Evolutionary conservation across 495 filamentous ascomycete species (phyloP).

Genomic region (Xylaria acuta): DNA sequence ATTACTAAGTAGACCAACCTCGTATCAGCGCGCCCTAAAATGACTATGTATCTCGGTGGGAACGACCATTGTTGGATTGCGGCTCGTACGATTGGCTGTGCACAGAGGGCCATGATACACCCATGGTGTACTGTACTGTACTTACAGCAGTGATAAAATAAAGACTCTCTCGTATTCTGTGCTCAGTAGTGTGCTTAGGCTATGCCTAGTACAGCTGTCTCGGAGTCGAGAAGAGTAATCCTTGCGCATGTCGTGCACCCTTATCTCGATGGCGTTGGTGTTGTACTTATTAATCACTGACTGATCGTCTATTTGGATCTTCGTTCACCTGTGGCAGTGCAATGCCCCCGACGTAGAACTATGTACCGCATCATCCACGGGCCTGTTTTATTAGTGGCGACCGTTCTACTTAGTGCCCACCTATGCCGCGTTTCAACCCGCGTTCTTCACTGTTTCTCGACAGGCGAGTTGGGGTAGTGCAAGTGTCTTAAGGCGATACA

Average conservation of each 20-base stretch:
- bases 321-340: slow-evolving; percentile 3
- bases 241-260: neutral
- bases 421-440: neutral
- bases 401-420: neutral
- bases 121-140: neutral
- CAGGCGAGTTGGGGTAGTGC: neutral
- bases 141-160: neutral
- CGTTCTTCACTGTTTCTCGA: neutral
- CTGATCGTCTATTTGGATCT: slow-evolving; percentile 4
- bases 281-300: neutral
- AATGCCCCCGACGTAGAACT: neutral
- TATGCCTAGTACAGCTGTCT: neutral
- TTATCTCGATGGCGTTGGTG: neutral
- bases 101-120: neutral
- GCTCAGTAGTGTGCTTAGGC: neutral
- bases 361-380: neutral
- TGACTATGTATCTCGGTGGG: neutral
- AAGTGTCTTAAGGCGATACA: neutral
- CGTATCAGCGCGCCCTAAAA: neutral
- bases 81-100: neutral
- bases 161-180: neutral
- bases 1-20: neutral
- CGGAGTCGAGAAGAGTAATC: neutral
- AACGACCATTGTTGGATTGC: neutral
- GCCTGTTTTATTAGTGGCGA: neutral